Conservation (phyloP, 257 asterid species). For the Nicotiana obtusifolia region DNA sequence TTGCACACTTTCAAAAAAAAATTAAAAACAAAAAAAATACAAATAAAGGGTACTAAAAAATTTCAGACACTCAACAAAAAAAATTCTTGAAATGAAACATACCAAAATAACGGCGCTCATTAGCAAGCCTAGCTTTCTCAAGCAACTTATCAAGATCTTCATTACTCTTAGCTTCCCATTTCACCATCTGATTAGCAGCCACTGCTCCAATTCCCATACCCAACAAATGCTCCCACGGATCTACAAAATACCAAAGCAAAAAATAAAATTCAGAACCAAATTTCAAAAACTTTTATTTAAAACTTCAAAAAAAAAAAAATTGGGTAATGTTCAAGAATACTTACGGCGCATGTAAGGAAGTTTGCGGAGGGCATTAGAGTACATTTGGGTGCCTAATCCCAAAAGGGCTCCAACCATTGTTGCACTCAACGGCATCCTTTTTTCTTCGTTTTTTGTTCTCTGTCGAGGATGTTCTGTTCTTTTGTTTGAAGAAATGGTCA, state of each 20-base stretch:
- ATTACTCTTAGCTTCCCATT: conserved; percentile 69
- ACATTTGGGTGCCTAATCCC: conserved; percentile 92
- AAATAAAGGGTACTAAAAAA: neutral
- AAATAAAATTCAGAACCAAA: neutral
- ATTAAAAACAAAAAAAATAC: neutral
- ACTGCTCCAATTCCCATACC: conserved; percentile 95
- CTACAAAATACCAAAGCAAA: conserved; percentile 28
- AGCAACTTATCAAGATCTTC: conserved; percentile 88
- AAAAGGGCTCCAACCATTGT: conserved; percentile 75
- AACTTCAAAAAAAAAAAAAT: neutral
- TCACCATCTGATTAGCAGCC: conserved; percentile 76
- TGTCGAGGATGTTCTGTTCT: neutral
- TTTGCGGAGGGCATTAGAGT: conserved; percentile 96
- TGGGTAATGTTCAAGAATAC: neutral
- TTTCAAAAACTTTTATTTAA: neutral
- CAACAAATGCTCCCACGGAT: conserved; percentile 98
- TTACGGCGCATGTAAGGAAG: conserved; percentile 99
- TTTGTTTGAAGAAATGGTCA: neutral
- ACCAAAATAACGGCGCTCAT: conserved; percentile 96
- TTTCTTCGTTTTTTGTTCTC: neutral
- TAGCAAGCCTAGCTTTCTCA: conserved; percentile 73
- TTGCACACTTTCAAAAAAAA: neutral
- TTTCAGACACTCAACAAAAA: neutral
- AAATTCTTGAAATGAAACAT: neutral
- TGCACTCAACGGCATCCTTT: conserved; percentile 71